Evolutionary conservation across 2,329 filamentous ascomycete species (phyloP).

Genomic region (Didymosphaeria variabile): DNA sequence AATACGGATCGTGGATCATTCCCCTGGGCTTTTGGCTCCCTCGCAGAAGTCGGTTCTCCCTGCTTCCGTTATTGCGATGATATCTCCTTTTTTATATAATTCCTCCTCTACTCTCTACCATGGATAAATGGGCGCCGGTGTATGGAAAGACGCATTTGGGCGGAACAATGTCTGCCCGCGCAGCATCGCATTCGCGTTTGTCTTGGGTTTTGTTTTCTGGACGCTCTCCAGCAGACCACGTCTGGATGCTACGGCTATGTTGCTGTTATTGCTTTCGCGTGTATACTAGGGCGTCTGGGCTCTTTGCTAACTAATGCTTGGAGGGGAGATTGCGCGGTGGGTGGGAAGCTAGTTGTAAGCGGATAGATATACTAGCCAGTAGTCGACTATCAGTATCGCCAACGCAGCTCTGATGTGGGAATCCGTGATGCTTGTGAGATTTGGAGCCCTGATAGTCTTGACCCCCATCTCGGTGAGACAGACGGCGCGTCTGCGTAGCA

Average conservation of each 20-base stretch:
- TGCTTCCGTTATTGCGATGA: background rate
- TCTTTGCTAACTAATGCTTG: background rate
- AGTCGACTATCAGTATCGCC: conserved; percentile 2
- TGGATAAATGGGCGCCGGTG: background rate
- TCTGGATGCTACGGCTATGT: background rate
- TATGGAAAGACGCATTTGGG: conserved; percentile 5
- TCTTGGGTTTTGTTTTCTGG: background rate
- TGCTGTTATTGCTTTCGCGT: conserved; percentile 5
- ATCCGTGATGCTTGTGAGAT: background rate
- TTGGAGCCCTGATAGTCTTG: background rate
- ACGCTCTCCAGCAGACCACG: background rate
- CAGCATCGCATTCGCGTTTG: conserved; percentile 10
- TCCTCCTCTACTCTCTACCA: background rate
- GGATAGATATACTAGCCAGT: background rate
- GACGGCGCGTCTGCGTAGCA: background rate
- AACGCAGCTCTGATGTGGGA: background rate
- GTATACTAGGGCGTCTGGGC: conserved; percentile 8
- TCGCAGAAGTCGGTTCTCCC: background rate
- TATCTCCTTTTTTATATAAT: background rate
- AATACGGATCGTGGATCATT: background rate
- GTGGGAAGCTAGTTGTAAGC: background rate
- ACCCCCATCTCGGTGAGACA: background rate
- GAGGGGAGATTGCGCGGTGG: background rate
- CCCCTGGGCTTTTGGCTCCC: background rate
- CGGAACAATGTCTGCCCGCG: conserved; percentile 9